Evolutionary conservation across 768 basidiomycete species (phyloP), one percentile per base, ranked within the genome.

Genomic region (Boletus pseudopeckii): DNA sequence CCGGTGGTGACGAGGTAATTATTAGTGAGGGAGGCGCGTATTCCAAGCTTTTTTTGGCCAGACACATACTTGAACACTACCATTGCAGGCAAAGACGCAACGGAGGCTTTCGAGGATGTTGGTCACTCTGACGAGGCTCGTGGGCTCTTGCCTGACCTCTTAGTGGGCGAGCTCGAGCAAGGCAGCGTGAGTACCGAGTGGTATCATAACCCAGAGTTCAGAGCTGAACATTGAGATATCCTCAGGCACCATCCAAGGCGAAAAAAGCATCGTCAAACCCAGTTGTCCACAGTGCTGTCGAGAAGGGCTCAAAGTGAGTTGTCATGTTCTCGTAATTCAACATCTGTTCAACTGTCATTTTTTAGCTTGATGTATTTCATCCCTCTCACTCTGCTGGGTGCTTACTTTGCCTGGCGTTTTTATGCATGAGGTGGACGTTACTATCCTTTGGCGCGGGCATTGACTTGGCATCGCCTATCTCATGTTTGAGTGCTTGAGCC

Each of bases 91-190:
- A 86, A 89, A 70, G 94, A 98, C 70, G 95, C 96, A 22, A 95
- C 96, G 33, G 97, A 98, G 66, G 93, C 97, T 7, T 99, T 99
- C 66, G 96, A 98, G 75, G 97, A 99, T 71, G 96, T 99, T 30
- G 97, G 97, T 30, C 97, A 98, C 80, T 98, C 95, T 1, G 96
- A 98, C 63, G 97, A 99, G 74, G 97, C 97, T 24, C 86, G 97
- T 48, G 87, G 79, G 13, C 80, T 95, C 54, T 79, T 98, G 48
- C 82, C 82, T 17, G 85, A 72, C 59, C 83, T 97, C 80, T 74
- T 84, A 39, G 77, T 97, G 48, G 95, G 95, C 49, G 82, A 89
- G 1, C 91, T 95, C 61, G 88, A 90, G 67, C 77, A 86, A 62
- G 77, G 74, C 62, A 78, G 77, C 45, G 88, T 89, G 68, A 71